Conservation (phyloP, 768 basidiomycete species). For the Cubamyces sp. region DNA sequence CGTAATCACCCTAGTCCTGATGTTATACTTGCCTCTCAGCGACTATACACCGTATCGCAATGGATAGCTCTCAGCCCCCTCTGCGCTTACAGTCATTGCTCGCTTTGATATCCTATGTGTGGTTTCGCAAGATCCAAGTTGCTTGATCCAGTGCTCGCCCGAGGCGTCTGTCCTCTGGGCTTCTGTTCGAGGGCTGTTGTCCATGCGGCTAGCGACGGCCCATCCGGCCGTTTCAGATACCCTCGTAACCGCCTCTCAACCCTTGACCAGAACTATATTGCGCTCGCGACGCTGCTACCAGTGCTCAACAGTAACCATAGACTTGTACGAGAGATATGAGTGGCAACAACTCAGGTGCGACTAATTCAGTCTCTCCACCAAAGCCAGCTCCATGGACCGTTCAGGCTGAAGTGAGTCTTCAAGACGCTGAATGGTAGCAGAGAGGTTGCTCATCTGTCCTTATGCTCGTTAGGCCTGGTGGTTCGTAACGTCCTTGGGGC, state of each 20-base stretch:
- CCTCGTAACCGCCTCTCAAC: neutral
- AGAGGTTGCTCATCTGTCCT: neutral
- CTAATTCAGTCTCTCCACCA: neutral
- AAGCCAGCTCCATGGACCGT: slow-evolving; percentile 18
- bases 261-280: neutral
- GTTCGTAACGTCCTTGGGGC: slow-evolving; percentile 21
- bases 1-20: too few relatives aligned
- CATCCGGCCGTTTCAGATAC: neutral
- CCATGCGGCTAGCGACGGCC: slow-evolving; percentile 2
- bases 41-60: too few relatives aligned
- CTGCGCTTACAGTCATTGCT: too few relatives aligned
- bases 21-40: too few relatives aligned
- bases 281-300: neutral
- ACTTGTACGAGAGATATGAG: too few relatives aligned
- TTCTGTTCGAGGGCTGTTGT: neutral
- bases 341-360: neutral
- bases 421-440: neutral
- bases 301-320: too few relatives aligned
- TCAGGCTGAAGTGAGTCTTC: slow-evolving; percentile 19
- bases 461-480: slow-evolving; percentile 18
- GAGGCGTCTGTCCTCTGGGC: neutral
- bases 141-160: neutral
- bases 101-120: too few relatives aligned
- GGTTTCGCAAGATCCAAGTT: too few relatives aligned
- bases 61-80: too few relatives aligned